Base-by-base conservation (phyloP, 768 basidiomycete genomes). In the Lentinula lateritia region DNA sequence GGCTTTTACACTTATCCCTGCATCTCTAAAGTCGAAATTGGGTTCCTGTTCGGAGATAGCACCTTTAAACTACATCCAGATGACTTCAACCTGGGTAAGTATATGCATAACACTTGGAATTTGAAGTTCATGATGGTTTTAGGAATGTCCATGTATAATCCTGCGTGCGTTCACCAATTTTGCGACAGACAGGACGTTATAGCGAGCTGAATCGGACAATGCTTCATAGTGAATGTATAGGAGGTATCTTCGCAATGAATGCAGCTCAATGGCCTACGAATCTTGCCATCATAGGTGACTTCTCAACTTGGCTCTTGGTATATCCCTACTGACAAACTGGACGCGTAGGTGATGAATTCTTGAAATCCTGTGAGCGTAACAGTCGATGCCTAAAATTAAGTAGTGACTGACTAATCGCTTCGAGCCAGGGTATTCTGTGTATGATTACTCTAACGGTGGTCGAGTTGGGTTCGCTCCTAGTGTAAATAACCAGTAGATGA, bases 1-100 rank as follows among this genome's bases (percentile, higher is more conserved):
- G 84, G 78, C 2, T 85, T 81, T 70, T 89, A 80, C 69, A 76
- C 78, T 3, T 85, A 74, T 65, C 85, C 84, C 0, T 90, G 88
- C 69, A 64, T 71, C 38, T 63, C 74, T 1, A 50, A 61, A 1
- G 59, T 73, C 43, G 61, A 63, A 3, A 66, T 84, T 34, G 72
- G 78, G 7, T 74, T 90, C 28, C 68, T 74, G 1, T 80, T 89
- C 64, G 77, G 73, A 45, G 73, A 74, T 4, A 62, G 73, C 32
- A 50, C 68, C 16, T 82, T 84, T 64, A 18, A 70, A 32, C 69
- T 88, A 56, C 73, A 78, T 64, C 67, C 71, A 5, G 65, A 58
- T 18, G 86, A 89, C 72, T 84, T 87, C 70, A 87, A 83, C 68
- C 72, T 85, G 16, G 88, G 86, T 67, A 48, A 43, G 62, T 50